phyloP scores from a whole-genome alignment of 306 rosid genomes.

The Arachis hypogaea region DNA sequence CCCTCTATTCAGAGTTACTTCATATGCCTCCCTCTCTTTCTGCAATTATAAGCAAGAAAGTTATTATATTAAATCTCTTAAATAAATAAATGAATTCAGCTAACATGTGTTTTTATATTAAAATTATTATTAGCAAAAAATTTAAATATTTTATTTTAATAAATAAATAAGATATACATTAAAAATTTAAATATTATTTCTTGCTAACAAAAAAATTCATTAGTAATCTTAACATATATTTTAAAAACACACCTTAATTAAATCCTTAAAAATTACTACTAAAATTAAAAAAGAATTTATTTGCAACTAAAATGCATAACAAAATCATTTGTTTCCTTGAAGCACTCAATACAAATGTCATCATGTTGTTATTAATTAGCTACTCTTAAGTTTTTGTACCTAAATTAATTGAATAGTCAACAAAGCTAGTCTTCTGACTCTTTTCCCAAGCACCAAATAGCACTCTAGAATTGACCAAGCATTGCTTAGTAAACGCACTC shows the following conservation, averaged over 20 bases:
- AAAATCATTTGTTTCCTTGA: constrained; percentile 16
- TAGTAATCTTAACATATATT: no score
- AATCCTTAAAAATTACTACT: no score
- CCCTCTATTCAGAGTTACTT: constrained; percentile 60
- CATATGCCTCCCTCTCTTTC: constrained; percentile 80
- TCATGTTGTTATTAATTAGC: neutral
- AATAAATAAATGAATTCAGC: constrained; percentile 13
- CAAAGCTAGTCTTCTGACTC: neutral
- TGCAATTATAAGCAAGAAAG: constrained; percentile 26
- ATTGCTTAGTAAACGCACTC: neutral
- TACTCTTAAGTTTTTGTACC: constrained; percentile 26
- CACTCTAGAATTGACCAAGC: constrained; percentile 40
- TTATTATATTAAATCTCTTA: no score
- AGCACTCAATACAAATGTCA: constrained; percentile 23
- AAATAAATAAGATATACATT: no score
- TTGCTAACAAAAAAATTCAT: no score
- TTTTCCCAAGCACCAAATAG: constrained; percentile 8
- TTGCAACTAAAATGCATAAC: neutral
- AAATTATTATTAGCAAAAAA: no score
- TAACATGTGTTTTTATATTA: no score
- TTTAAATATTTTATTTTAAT: no score
- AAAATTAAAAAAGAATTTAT: no score
- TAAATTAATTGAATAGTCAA: constrained; percentile 30
- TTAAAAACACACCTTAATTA: no score
- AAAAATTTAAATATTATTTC: no score